Evolutionary conservation across 2,329 filamentous ascomycete genomes (phyloP), one percentile per base, ranked within the genome.

Genomic region (Coniochaeta pulveracea): DNA sequence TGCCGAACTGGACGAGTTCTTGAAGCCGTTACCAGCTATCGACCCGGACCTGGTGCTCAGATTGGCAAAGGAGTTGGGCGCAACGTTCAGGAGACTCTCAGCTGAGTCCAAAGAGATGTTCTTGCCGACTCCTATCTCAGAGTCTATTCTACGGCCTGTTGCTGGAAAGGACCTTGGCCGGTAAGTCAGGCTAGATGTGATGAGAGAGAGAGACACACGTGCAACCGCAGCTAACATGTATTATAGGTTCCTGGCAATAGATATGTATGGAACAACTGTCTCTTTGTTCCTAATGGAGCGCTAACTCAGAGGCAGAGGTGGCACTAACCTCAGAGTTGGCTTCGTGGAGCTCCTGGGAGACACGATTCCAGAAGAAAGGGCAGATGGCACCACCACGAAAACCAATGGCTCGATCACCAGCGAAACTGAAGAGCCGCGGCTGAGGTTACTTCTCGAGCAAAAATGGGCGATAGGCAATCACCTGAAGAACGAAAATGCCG

Each of bases 381-480:
- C n/a, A n/a, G n/a, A n/a, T n/a, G 46, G 55, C 34, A 24, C 37
- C 34, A 15, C 37, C 14, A 14, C 38, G 34, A 23, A 34, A 17
- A 29, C 35, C 10, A 42, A 45, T 25, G 50, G 44, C 10, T 34
- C 19, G 26, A 21, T 14, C 34, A 44, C 23, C 33, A 17, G 44
- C 35, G 35, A 35, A 28, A 42, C 47, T 46, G 34, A 42, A 9
- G 39, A 33, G 33, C 16, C 12, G 8, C 18, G n/a, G 25, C 47
- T 80, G 19, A 63, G 63, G 22, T 64, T 76, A 29, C 68, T 71
- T 5, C 56, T 84, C 35, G 82, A 86, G 50, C 77, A 67, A 42
- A 72, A 72, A 34, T 86, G 81, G 80, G 72, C 80, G 6, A 88
- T 88, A 44, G 70, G 69, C 30, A 74, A 85, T 26, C 72, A 79